Conservation (phyloP, 1,284 basidiomycete species). For the Paramarasmius palmivorus region DNA sequence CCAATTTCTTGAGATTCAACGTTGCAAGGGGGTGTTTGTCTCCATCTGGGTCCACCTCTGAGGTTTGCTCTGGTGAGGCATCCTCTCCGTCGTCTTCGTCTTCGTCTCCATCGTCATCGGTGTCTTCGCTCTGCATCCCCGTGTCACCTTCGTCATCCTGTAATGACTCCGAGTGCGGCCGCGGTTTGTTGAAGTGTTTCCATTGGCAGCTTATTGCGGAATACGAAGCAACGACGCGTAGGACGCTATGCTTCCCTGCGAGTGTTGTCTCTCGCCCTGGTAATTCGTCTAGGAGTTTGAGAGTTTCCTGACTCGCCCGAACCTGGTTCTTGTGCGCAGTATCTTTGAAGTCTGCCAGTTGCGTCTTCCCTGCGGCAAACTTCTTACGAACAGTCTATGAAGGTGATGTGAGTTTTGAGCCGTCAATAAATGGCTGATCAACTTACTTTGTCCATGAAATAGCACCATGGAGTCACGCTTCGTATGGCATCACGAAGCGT, state of each 20-base stretch:
- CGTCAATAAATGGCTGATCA: background rate
- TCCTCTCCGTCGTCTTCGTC: background rate
- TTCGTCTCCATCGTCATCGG: background rate
- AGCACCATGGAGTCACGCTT: background rate
- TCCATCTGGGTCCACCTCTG: background rate
- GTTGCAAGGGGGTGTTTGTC: background rate
- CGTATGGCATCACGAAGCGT: background rate
- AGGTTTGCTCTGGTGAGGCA: background rate
- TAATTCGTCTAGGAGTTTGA: background rate
- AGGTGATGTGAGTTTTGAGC: too few species aligned
- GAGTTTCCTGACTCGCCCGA: background rate
- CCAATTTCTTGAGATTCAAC: background rate
- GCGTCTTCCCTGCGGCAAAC: too few species aligned
- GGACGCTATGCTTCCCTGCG: constrained; percentile 3
- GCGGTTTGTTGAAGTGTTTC: background rate
- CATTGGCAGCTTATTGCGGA: background rate
- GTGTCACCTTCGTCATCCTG: background rate
- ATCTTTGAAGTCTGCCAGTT: background rate
- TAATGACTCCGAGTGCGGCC: background rate
- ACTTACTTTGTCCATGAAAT: too few species aligned
- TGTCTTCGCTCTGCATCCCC: too few species aligned
- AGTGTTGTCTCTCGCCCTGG: background rate
- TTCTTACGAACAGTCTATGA: background rate
- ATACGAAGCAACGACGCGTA: constrained; percentile 13
- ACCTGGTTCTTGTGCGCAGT: background rate